Percentiles rank a stretch among this genome's conserved stretches.
These are phyloP conservation scores for Tilletia caries DNA, from an alignment of 1,284 basidiomycete species.

Conservation along the genomic window DNA sequence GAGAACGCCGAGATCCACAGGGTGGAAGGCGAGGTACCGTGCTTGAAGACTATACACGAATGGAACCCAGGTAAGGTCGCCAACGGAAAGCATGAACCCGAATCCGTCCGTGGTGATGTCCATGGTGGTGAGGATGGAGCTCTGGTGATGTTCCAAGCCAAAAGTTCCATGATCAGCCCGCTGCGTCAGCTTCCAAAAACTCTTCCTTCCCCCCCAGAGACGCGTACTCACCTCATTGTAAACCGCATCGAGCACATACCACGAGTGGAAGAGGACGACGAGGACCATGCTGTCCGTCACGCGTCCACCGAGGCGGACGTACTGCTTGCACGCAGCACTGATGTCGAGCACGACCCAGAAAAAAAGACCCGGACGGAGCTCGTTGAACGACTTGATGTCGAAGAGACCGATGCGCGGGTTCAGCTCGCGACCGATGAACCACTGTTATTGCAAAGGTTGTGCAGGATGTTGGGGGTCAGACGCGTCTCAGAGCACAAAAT, in stretches of 20 bases:
- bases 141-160: slow-evolving; percentile 20
- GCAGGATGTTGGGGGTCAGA: no score
- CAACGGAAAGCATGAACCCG: slow-evolving; percentile 95
- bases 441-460: slow-evolving; percentile 61
- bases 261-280: slow-evolving; percentile 77
- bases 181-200: not conserved
- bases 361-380: slow-evolving; percentile 80
- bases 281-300: slow-evolving; percentile 90
- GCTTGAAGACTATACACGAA: slow-evolving; percentile 93
- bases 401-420: slow-evolving; percentile 82
- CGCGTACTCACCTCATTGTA: slow-evolving; percentile 73
- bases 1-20: slow-evolving; percentile 71
- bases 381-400: slow-evolving; percentile 91
- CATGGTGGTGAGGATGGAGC: slow-evolving; percentile 87
- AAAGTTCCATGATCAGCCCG: not conserved
- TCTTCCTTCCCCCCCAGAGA: no score
- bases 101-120: slow-evolving; percentile 98
- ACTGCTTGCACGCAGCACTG: slow-evolving; percentile 87
- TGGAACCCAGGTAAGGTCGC: slow-evolving; percentile 91
- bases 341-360: slow-evolving; percentile 90
- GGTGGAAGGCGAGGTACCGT: slow-evolving; percentile 84
- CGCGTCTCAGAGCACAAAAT: no score
- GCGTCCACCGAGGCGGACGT: slow-evolving; percentile 66
- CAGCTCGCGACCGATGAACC: slow-evolving; percentile 91
- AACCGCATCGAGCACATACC: slow-evolving; percentile 80